Base-by-base conservation (phyloP, 768 basidiomycete genomes). In the Boletus speciosus region DNA sequence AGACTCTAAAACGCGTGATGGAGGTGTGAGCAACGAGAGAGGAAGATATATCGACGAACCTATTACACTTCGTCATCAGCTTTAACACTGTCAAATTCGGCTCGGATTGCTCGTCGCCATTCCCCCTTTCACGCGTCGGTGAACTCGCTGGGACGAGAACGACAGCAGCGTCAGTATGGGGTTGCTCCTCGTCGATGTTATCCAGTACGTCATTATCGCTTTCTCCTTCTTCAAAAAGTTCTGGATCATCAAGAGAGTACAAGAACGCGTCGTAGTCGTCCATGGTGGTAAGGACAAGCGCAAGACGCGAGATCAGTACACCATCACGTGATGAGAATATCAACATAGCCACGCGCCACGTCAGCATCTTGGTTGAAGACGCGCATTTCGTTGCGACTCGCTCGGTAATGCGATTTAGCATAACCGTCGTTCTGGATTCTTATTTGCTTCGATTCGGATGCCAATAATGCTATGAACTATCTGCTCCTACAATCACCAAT, bases 201-300 rank as follows among this genome's bases (percentile, higher is more conserved):
- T 65, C 64, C 29, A 65, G 43, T 1, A 65, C 52, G 10, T 66
- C 64, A 15, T 61, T 66, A 0, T 66, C 64, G 1, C 58, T 65
- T 49, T 56, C 52, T 5, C 25, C 39, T 16, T 56, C 57, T 36
- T 54, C 45, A 5, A 19, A 10, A 8, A 12, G 10, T 6, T 65
- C 57, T 7, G n/a, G 6, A n/a, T 58, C 61, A 21, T 66, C 64
- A 15, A 66, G 55, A 3, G 65, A 64, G 47, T 57, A 58, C 37
- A 66, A 40, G 34, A 42, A 57, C 47, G 59, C 64, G 38, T 65
- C 64, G 55, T 61, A 65, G 53, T 66, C 58, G 51, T 64, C 59
- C 61, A 66, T 66, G 45, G 8, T 39, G 46, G 21, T 27, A 14
- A 27, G 4, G 25, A 4, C 6, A 16, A 38, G 19, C 19, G 27